These are phyloP conservation scores for Aegilops bicornis DNA, from an alignment of 176 grass and related monocot species.

Conservation along the genomic window DNA sequence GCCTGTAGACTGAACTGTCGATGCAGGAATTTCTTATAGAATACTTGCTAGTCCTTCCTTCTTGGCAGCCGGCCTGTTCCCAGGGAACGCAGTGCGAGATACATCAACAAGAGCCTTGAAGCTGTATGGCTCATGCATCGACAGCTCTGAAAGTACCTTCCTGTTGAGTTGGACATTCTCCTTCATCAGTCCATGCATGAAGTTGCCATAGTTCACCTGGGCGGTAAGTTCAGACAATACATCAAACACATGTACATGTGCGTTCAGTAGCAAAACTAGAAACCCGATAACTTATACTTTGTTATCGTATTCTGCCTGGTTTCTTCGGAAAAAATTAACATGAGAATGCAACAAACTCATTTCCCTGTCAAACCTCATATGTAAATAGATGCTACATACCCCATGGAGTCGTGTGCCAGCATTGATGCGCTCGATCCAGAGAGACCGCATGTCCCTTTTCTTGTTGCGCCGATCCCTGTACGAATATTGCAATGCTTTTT, in stretches of 20 bases:
- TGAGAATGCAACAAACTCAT: background rate
- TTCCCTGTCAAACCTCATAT: background rate
- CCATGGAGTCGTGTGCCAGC: conserved; percentile 81
- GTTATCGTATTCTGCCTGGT: background rate
- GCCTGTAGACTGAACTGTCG: no score
- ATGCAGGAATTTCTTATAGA: conserved; percentile 19
- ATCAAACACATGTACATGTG: background rate
- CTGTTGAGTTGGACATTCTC: conserved; percentile 97
- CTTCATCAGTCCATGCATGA: conserved; percentile 91
- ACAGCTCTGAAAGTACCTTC: conserved; percentile 87
- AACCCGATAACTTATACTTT: background rate
- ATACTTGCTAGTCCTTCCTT: conserved; percentile 60
- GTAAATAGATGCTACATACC: conserved; percentile 39
- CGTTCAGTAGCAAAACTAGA: background rate
- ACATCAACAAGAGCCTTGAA: conserved; percentile 87
- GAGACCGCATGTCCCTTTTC: conserved; percentile 90
- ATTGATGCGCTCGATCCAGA: conserved; percentile 95
- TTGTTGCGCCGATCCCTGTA: conserved; percentile 95
- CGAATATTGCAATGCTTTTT: conserved; percentile 83
- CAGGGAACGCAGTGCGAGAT: conserved; percentile 75
- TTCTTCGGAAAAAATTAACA: background rate
- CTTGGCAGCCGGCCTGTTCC: conserved; percentile 57
- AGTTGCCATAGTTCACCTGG: conserved; percentile 96
- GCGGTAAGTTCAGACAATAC: background rate
- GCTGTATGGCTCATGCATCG: conserved; percentile 93